These are phyloP conservation scores for Pseudogymnoascus sp. DNA, from an alignment of 2,329 filamentous ascomycete genomes.

Conservation along the genomic window DNA sequence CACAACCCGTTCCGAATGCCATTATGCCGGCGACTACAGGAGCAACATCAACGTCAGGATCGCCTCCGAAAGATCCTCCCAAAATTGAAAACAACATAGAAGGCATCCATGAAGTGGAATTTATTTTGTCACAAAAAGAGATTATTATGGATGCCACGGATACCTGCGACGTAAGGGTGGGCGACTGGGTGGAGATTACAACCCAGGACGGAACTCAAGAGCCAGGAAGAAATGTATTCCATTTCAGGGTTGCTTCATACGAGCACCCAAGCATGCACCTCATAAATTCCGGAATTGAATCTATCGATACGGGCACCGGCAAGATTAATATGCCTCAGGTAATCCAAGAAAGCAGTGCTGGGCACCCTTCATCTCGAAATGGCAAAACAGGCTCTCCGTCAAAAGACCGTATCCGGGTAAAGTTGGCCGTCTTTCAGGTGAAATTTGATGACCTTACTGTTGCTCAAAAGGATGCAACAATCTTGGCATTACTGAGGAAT, in stretches of 20 bases:
- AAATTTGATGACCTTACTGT: conserved; percentile 48
- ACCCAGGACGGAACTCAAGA: neutral
- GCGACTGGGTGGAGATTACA: neutral
- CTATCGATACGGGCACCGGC: neutral
- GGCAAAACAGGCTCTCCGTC: neutral
- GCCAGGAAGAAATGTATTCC: neutral
- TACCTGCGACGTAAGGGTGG: neutral
- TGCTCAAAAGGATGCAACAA: conserved; percentile 38
- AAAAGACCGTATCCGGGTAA: neutral
- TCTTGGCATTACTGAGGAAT: conserved; percentile 45
- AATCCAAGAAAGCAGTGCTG: neutral
- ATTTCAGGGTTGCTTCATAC: neutral
- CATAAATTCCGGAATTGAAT: neutral
- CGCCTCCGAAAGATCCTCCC: neutral
- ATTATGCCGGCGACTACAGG: neutral
- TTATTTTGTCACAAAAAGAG: neutral
- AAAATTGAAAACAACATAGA: neutral
- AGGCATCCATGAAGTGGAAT: neutral
- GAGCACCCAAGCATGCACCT: neutral
- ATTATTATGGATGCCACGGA: neutral
- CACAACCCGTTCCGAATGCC: conserved; percentile 11
- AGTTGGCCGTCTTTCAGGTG: conserved; percentile 34
- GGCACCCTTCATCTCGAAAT: neutral
- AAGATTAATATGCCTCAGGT: neutral
- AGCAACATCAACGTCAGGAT: neutral